Base-by-base conservation (phyloP, 139 green algal genomes). In the Desmodesmus armatus region DNA sequence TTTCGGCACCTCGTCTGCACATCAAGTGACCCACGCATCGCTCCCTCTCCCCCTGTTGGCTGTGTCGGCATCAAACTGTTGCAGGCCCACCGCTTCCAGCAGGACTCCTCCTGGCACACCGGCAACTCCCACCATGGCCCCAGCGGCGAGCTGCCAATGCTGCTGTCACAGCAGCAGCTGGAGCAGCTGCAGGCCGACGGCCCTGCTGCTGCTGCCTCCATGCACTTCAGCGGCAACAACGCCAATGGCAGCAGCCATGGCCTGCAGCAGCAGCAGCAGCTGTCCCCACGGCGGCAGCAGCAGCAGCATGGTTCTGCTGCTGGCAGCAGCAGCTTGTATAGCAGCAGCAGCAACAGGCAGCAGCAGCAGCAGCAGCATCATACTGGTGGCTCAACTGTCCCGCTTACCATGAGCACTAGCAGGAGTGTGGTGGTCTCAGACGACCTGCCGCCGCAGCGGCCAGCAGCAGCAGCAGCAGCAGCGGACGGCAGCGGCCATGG, bases 81-180 rank as follows among this genome's bases (percentile, higher is more conserved):
- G 53, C 76, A 82, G 76, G 76, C 76, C 21, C 76, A 82, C 76
- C 41, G 31, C 35, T 82, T 82, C 76, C 55, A 71, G 53, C 76
- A 82, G 43, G 76, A 82, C n/a, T 60, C 53, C 3, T 82, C 76
- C 11, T 82, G 76, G 76, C 76, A 82, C 53, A 82, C 76, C 6
- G 76, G 76, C 5, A 55, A 82, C 25, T 82, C 76, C 27, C 35
- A 82, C 15, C 76, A 82, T 35, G 76, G 76, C 27, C 15, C 55
- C 37, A n/a, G n/a, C n/a, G 47, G n/a, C 37, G 58, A 60, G n/a
- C 39, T 72, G 21, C 55, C 76, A 29, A 82, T 23, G 25, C 44
- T 79, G 3, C 43, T 60, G 6, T n/a, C 41, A 41, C 71, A 79
- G 3, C 71, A 62, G 71, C 71, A 79, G 43, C 7, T 79, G 7